Conservation (phyloP, 805 yeast species). For the Wickerhamomyces hampshirensis region DNA sequence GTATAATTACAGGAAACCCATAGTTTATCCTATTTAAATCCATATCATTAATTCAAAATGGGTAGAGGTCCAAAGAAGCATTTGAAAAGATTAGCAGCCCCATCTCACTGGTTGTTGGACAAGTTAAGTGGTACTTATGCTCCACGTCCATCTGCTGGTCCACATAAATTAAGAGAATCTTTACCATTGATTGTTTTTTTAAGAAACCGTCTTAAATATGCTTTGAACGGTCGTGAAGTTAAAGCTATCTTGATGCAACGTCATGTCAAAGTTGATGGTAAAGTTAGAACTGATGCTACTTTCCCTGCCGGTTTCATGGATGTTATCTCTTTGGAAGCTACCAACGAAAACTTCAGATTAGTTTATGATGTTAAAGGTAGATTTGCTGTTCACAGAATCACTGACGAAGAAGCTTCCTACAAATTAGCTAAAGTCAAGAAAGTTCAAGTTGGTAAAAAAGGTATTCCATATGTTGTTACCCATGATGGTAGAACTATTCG, state of each 20-base stretch:
- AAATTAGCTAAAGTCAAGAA: conserved; percentile 97
- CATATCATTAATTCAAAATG: too few species aligned
- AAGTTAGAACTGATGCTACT: conserved; percentile 98
- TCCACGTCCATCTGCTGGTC: conserved; percentile 99
- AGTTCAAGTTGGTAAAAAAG: conserved; percentile 97
- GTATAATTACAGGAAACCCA: too few species aligned
- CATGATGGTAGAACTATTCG: conserved; percentile 99
- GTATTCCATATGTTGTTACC: conserved; percentile 97
- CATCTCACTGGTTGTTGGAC: conserved; percentile 99
- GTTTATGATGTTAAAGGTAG: conserved; percentile 98
- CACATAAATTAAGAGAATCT: conserved; percentile 98
- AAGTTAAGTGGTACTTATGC: conserved; percentile 99
- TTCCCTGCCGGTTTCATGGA: conserved; percentile 99
- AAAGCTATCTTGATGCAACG: conserved; percentile 98
- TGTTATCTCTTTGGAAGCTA: conserved; percentile 94
- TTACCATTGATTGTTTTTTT: conserved; percentile 94
- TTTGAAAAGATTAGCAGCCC: conserved; percentile 99
- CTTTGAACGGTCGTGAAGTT: conserved; percentile 98
- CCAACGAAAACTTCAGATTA: conserved; percentile 99
- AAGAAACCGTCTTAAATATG: conserved; percentile 98
- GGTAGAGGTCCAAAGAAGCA: conserved; percentile 71
- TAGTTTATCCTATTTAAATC: too few species aligned
- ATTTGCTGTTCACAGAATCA: conserved; percentile 99
- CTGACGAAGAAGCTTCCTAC: conserved; percentile 97
- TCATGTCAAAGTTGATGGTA: conserved; percentile 97